Base-by-base conservation (phyloP, 768 basidiomycete genomes). In the Nidula microcarpa region DNA sequence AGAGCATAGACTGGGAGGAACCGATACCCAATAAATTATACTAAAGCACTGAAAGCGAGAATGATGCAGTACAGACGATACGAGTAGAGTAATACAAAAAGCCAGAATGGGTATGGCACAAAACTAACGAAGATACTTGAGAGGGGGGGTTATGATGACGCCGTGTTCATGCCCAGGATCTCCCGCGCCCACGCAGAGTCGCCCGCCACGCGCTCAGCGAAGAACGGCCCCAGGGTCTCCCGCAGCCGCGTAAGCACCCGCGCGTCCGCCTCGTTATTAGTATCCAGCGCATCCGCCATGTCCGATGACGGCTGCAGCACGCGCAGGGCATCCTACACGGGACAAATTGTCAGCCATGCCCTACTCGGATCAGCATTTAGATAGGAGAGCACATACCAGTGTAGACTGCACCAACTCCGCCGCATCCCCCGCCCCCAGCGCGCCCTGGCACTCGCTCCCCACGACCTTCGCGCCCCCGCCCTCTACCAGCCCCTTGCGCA, bases 401-500 rank as follows among this genome's bases (percentile, higher is more conserved):
- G 88, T 81, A 11, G 86, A 79, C 23, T 78, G 72, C 2, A 82
- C 76, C 6, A 91, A 71, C 8, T 71, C 62, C 16, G 70, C 71
- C 11, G 73, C 68, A 47, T 79, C 79, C 4, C 52, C 56, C 23
- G 56, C 60, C 30, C 60, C 65, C 23, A 69, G 66, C n/a, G 61
- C 65, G 33, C 39, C 13, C 39, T 72, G 67, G 56, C 80, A 85
- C 63, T 91, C 89, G 39, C 77, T 82, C 3, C 86, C 89, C 3
- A 93, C 80, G 4, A 88, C 80, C 50, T 80, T 83, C 5, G 87
- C 87, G 13, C 91, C 91, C 2, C 89, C 87, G 16, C 89, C 86
- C 56, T 90, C 89, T 2, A 94, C 78, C 9, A 94, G 71, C 0
- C 91, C 91, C 65, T 92, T 89, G 37, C 88, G 72, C 6, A 93